Percentiles rank a stretch among this genome's conserved stretches.
phyloP scores from a whole-genome alignment of 2,329 filamentous ascomycete species.

The Aschersonia sp. region DNA sequence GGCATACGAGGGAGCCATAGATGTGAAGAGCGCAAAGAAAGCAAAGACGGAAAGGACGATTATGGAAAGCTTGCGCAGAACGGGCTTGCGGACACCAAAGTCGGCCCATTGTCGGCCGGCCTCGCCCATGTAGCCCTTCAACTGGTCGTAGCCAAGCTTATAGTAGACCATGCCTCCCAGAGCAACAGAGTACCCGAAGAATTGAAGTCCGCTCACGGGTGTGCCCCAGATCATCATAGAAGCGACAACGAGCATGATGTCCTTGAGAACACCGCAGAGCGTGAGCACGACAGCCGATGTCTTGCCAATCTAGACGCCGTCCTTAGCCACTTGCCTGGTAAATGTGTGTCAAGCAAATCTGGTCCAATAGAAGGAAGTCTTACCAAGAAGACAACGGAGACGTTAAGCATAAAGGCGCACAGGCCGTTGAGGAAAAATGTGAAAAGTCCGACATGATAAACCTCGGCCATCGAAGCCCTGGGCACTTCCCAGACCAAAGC shows the following conservation, averaged over 20 bases:
- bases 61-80: conserved; percentile 63
- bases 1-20: conserved; percentile 47
- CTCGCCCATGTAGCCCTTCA: conserved; percentile 66
- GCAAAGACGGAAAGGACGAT: conserved; percentile 47
- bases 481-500: conserved; percentile 64
- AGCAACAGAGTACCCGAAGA: conserved; percentile 73
- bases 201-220: conserved; percentile 59
- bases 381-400: conserved; percentile 78
- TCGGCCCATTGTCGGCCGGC: conserved; percentile 71
- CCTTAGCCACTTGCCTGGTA: background rate
- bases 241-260: conserved; percentile 66
- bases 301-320: conserved; percentile 56
- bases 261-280: conserved; percentile 77
- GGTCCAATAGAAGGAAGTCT: conserved; percentile 3
- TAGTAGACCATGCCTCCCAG: conserved; percentile 67
- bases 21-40: conserved; percentile 57
- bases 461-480: conserved; percentile 50
- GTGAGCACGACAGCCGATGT: conserved; percentile 78
- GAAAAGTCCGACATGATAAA: conserved; percentile 59
- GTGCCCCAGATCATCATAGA: conserved; percentile 76
- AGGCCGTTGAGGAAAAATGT: conserved; percentile 64
- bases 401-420: conserved; percentile 69
- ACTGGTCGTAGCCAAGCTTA: conserved; percentile 70
- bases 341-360: too few species aligned
- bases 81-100: conserved; percentile 64